Evolutionary conservation across 306 rosid genomes (phyloP), one percentile per base, ranked within the genome.

Genomic region (Quercus agrifolia): DNA sequence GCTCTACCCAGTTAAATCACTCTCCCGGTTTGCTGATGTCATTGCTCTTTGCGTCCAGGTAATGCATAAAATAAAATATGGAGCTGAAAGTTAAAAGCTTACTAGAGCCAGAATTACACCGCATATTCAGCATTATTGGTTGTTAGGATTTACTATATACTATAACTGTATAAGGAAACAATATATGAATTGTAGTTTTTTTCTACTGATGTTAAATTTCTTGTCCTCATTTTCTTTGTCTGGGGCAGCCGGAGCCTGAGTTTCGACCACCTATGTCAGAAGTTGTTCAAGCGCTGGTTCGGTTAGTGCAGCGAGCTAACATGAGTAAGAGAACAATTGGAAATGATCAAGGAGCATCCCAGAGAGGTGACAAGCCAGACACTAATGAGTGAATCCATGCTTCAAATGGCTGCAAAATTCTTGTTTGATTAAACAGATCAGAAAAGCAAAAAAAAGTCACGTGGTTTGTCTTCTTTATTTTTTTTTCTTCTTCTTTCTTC

Each of bases 221-320:
- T 83, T 61, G 74, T 54, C 55, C 58, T 46, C 21, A 7, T 54
- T 82, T 64, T 61, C 28, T 7, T 18, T 51, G 27, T 33, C 74
- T 78, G 74, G 61, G 70, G 86, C 98, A 95, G 99, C 89, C 94
- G 23, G 99, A 95, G 85, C 98, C 99, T 2, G 99, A 95, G 74
- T 95, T 95, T 77, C 96, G 99, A 86, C 99, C 99, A 20, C 98
- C 99, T 0, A 95, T 95, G 99, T 95, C 99, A 2, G 99, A 95
- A 84, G 99, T 95, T 64, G 99, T 95, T 67, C 90, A 95, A 83
- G 94, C 97, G 4, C 72, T 95, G 78, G 99, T 95, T 72, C 90
- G 94, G 30, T 83, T 95, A 57, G 97, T 95, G 78, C 99, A 95
- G 78, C 93, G 99, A 81, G 89, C 98, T 4, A 95, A 95, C 90